These are phyloP conservation scores for Xylaria digitata DNA, from an alignment of 2,329 filamentous ascomycete genomes.

Conservation along the genomic window DNA sequence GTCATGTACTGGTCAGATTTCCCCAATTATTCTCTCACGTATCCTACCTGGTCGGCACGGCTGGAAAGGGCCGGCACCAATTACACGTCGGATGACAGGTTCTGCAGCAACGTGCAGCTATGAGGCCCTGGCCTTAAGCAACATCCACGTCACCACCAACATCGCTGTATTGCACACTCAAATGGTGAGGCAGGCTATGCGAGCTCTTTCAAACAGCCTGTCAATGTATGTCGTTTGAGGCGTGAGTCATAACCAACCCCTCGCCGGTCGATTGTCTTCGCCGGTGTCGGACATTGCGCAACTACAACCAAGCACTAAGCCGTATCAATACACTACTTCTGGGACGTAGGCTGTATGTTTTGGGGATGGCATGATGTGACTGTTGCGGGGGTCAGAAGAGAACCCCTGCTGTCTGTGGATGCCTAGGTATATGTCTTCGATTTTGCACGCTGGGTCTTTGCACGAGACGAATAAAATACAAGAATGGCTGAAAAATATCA, in stretches of 20 bases:
- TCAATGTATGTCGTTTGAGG: background rate
- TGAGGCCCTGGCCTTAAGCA: slow-evolving; percentile 1
- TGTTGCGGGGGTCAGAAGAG: background rate
- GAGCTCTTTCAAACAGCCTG: background rate
- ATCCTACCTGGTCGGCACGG: background rate
- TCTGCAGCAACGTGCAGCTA: slow-evolving; percentile 13
- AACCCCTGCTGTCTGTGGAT: background rate
- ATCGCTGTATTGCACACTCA: slow-evolving; percentile 1
- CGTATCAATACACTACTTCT: background rate
- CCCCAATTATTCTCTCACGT: slow-evolving; percentile 10
- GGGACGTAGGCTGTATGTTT: background rate
- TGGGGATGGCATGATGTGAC: background rate
- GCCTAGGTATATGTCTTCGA: slow-evolving; percentile 1
- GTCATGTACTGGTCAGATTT: slow-evolving; percentile 5
- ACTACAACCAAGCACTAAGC: slow-evolving; percentile 1
- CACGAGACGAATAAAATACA: background rate
- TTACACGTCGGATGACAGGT: background rate
- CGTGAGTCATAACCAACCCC: slow-evolving; percentile 16
- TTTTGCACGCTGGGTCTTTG: background rate
- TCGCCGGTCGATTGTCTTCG: background rate
- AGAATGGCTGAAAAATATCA: slow-evolving; percentile 6
- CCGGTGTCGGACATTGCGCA: slow-evolving; percentile 16
- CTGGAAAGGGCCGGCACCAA: slow-evolving; percentile 1
- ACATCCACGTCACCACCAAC: slow-evolving; percentile 17
- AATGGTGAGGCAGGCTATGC: slow-evolving; percentile 9